Conservation (phyloP, 2,329 filamentous ascomycete species). For the Arthrobotrys musiformis region DNA sequence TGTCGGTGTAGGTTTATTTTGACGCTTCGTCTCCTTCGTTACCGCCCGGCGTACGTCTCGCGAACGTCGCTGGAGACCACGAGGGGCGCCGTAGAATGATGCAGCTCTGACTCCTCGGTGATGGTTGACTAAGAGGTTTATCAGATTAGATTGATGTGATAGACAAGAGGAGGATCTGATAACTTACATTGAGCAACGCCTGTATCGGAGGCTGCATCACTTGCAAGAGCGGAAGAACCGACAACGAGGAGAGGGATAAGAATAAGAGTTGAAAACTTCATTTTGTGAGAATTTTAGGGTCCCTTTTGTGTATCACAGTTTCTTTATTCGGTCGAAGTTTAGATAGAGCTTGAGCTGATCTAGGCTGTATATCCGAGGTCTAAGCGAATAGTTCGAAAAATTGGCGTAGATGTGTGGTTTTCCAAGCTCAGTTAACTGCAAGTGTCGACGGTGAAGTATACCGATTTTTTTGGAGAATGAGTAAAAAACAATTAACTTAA, state of each 20-base stretch:
- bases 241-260: neutral
- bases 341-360: neutral
- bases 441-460: neutral
- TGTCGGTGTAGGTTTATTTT: neutral
- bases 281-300: neutral
- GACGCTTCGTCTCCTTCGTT: neutral
- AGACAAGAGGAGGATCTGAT: neutral
- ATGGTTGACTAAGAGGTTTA: neutral
- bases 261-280: conserved; percentile 1
- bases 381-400: neutral
- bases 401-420: neutral
- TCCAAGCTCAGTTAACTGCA: neutral
- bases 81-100: neutral
- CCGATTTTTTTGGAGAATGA: neutral
- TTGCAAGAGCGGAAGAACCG: neutral
- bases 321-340: neutral
- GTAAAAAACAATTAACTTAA: neutral
- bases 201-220: neutral
- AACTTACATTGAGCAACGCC: neutral
- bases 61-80: neutral
- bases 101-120: conserved; percentile 4
- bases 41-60: neutral
- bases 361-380: neutral
- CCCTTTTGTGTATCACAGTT: neutral
- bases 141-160: neutral